Base-by-base conservation (phyloP, 2,329 filamentous ascomycete genomes). In the Neonectria punicea region DNA sequence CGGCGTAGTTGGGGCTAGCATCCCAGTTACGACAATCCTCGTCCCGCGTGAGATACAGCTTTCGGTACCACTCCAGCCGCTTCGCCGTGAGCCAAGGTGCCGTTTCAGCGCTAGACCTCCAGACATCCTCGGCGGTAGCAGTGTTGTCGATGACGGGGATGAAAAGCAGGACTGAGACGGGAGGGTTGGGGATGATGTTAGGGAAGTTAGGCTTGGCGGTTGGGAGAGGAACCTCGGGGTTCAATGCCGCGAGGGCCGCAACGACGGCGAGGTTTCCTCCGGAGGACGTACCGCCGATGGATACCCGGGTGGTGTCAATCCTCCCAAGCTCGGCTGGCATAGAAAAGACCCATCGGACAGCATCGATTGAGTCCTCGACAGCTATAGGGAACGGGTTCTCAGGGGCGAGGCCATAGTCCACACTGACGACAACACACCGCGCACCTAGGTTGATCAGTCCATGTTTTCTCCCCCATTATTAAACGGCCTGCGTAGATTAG, bases 1-100 rank as follows among this genome's bases (percentile, higher is more conserved):
- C 68, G 3, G 76, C 73, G n/a, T 70, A 55, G 34, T 76, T 76
- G 5, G 78, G 78, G 16, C 76, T 78, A 4, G 77, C 75, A 16
- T 79, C 72, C 72, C 77, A 79, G 39, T 65, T 66, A 9, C 51
- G 56, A 34, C 68, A 72, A 14, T 76, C 66, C 2, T 67, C 65
- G 8, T 69, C 57, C n/a, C 66, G 66, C 1, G 74, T 53, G 20
- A 80, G 70, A 47, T 80, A 80, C 56, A 78, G 73, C 28, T 70
- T 63, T n/a, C 78, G 77, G 56, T 80, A 80, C 75, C 77, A 79
- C n/a, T 69, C 67, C 75, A 80, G 77, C 9, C 78, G 72, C 3
- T 65, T 53, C 5, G 77, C 72, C 1, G 76, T 80, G 25, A 78
- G 74, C 74, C 75, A 80, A 16, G 76, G 77, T 16, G 74, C 76